Conservation (phyloP, 2,329 filamentous ascomycete species). For the Pyricularia sp. region DNA sequence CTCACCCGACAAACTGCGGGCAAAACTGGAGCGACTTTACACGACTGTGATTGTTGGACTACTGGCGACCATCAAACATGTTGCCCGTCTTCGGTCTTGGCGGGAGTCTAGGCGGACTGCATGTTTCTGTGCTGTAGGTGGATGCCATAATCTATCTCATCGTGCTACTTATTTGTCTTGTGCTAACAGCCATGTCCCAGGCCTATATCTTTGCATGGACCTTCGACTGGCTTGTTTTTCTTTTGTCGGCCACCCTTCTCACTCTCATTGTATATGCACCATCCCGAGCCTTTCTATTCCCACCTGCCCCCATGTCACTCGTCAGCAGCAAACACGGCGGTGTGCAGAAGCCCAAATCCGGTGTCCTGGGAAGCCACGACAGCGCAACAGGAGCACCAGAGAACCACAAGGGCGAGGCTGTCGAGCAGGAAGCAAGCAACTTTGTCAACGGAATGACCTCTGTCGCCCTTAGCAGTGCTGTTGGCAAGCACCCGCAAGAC, state of each 20-base stretch:
- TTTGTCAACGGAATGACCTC: slow-evolving; percentile 66
- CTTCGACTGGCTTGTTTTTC: slow-evolving; percentile 60
- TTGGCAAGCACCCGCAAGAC: slow-evolving; percentile 64
- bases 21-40: slow-evolving; percentile 71
- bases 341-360: slow-evolving; percentile 67
- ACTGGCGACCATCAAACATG: slow-evolving; percentile 60
- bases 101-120: slow-evolving; percentile 60
- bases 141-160: background rate
- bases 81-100: slow-evolving; percentile 72
- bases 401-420: slow-evolving; percentile 73
- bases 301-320: slow-evolving; percentile 65
- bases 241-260: slow-evolving; percentile 48
- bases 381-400: slow-evolving; percentile 75
- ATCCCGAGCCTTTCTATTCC: slow-evolving; percentile 57
- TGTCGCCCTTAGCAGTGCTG: slow-evolving; percentile 64
- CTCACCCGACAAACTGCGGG: slow-evolving; percentile 71
- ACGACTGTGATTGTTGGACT: slow-evolving; percentile 66
- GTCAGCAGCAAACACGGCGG: slow-evolving; percentile 63
- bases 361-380: slow-evolving; percentile 65
- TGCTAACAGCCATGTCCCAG: slow-evolving; percentile 9
- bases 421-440: slow-evolving; percentile 74
- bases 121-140: slow-evolving; percentile 41
- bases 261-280: slow-evolving; percentile 57
- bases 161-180: slow-evolving; percentile 21
- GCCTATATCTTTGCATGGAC: slow-evolving; percentile 56